phyloP scores from a whole-genome alignment of 805 yeast genomes.

The Zygosaccharomyces pseudorouxii region DNA sequence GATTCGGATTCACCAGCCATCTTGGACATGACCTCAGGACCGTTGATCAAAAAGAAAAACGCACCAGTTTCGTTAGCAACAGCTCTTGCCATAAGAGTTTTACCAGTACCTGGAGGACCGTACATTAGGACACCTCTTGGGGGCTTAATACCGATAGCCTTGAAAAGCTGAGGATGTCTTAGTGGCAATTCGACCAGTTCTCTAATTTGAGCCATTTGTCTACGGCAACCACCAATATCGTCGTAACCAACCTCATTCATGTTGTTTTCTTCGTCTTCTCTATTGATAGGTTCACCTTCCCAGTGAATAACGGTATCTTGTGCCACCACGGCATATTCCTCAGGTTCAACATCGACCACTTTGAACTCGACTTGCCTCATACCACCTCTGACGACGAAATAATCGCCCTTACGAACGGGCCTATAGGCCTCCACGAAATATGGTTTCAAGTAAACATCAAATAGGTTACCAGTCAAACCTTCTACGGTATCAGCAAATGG shows the following conservation, averaged over 20 bases:
- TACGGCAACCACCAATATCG: constrained; percentile 98
- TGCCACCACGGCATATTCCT: constrained; percentile 94
- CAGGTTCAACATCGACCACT: constrained; percentile 97
- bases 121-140: constrained; percentile 97
- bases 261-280: constrained; percentile 97
- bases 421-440: constrained; percentile 98
- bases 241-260: constrained; percentile 97
- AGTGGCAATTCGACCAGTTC: constrained; percentile 97
- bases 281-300: constrained; percentile 92
- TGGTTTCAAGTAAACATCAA: constrained; percentile 94
- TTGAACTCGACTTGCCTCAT: constrained; percentile 99
- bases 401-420: constrained; percentile 97
- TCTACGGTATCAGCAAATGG: constrained; percentile 98
- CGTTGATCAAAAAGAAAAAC: constrained; percentile 94
- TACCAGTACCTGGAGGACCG: constrained; percentile 99
- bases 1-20: constrained; percentile 99
- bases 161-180: constrained; percentile 97
- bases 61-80: constrained; percentile 99
- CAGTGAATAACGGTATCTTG: constrained; percentile 98
- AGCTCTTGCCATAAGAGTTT: constrained; percentile 99
- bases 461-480: constrained; percentile 93
- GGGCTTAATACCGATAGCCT: constrained; percentile 97
- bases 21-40: constrained; percentile 99
- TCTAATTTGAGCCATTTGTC: constrained; percentile 99
- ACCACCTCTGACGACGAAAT: constrained; percentile 95